Evolutionary conservation across 768 basidiomycete species (phyloP).

Genomic region (Tricholoma saponaceum): DNA sequence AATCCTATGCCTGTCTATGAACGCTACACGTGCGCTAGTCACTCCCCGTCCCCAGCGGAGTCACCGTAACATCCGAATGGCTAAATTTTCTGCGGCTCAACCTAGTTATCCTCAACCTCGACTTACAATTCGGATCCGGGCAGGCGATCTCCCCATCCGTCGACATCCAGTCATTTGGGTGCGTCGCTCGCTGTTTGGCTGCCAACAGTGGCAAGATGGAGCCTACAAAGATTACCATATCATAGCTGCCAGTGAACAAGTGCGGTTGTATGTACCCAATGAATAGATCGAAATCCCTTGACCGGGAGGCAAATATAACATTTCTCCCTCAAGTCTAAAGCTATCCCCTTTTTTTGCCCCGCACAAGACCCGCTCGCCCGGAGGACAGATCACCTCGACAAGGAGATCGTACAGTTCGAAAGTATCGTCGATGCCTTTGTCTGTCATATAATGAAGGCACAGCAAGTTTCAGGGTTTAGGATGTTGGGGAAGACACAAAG

Average conservation of each 20-base stretch:
- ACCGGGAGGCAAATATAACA: constrained; percentile 53
- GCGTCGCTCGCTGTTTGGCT: constrained; percentile 56
- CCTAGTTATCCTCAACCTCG: constrained; percentile 47
- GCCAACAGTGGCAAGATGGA: constrained; percentile 63
- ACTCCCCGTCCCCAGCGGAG: constrained; percentile 24
- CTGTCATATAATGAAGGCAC: not conserved
- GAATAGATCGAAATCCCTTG: constrained; percentile 73
- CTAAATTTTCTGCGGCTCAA: constrained; percentile 49
- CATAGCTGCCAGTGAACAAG: not conserved
- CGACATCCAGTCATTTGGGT: constrained; percentile 64
- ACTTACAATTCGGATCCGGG: constrained; percentile 64
- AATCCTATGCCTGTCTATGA: not conserved
- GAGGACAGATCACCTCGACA: constrained; percentile 59
- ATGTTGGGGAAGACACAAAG: no score
- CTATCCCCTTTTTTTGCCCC: constrained; percentile 62
- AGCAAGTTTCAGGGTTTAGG: no score
- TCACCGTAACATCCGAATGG: constrained; percentile 50
- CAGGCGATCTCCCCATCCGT: constrained; percentile 63
- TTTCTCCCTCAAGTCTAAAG: constrained; percentile 61
- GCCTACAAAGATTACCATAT: constrained; percentile 27
- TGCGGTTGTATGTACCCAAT: constrained; percentile 33
- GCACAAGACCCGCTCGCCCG: constrained; percentile 53
- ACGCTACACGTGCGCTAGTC: not conserved
- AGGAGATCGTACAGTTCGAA: constrained; percentile 65
- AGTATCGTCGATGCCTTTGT: constrained; percentile 23